Evolutionary conservation across 2,329 filamentous ascomycete species (phyloP), one percentile per base, ranked within the genome.

Genomic region (Aspergillus puulaauensis): DNA sequence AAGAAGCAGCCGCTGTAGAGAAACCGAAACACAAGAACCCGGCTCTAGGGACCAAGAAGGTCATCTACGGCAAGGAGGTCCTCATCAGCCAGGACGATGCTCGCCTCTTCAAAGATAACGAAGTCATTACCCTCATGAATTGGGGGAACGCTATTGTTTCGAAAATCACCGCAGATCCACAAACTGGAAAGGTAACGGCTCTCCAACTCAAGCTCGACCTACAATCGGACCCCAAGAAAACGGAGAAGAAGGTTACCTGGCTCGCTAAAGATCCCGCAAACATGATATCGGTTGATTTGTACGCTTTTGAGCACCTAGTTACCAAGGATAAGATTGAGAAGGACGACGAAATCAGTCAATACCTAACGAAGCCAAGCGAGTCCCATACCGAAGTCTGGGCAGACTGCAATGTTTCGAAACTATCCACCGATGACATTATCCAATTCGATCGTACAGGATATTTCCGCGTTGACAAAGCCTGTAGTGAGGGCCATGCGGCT

Each of bases 171-270:
- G 78, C 79, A 35, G 74, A 79, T 56, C 75, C 78, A 33, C 3
- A 15, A 12, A 37, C 35, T 7, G 35, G 35, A 9, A n/a, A 5
- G 4, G 3, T 37, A 14, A 6, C 9, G 35, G 15, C 5, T n/a
- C 8, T 37, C 12, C 35, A 37, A 37, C 35, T 37, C 35, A 37
- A 37, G 14, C 35, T 37, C 9, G 35, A 37, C 75, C 76, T n/a
- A 80, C 80, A 51, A 79, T 84, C 49, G 86, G 93, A 98, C 73
- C 90, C 98, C 75, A 96, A 96, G 82, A 89, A 90, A 70, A 98
- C 93, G 0, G 87, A 91, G 70, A 97, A 97, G 86, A 98, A 97
- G 82, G 86, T 98, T 40, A 97, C 93, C 1, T 98, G 93, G 93
- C 80, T 98, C 46, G 88, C 91, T 1, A 84, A 83, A 1, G 85